Evolutionary conservation across 768 basidiomycete genomes (phyloP), one percentile per base, ranked within the genome.

Genomic region (Termitomyces sp.): DNA sequence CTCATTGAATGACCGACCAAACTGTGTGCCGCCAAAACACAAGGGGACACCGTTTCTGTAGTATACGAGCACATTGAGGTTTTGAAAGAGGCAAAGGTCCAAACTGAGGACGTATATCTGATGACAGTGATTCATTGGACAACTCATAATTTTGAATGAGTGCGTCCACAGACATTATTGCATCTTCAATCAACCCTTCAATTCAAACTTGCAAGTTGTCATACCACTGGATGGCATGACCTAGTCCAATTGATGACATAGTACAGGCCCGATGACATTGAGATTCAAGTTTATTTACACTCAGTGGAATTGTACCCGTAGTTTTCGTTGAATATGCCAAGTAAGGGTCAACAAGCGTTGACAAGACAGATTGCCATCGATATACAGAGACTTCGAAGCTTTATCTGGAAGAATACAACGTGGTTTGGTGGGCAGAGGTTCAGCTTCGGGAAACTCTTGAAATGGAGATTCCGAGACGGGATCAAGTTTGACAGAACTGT

Each of bases 1-100:
- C 64, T 63, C 53, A 10, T 58, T 48, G 12, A 66, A 50, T 4
- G 56, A 35, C 15, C 61, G 47, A 5, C 70, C 68, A 52, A 73
- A 75, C 42, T 72, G 11, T 12, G 33, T 33, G 1, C n/a, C n/a
- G n/a, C n/a, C n/a, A n/a, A n/a, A n/a, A n/a, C n/a, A n/a, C n/a
- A n/a, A n/a, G n/a, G n/a, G n/a, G n/a, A n/a, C n/a, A n/a, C n/a
- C n/a, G n/a, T n/a, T n/a, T n/a, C n/a, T n/a, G n/a, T n/a, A n/a
- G n/a, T n/a, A n/a, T n/a, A n/a, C n/a, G n/a, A n/a, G n/a, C n/a
- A n/a, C n/a, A n/a, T n/a, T n/a, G n/a, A n/a, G n/a, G n/a, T n/a
- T n/a, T n/a, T n/a, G n/a, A n/a, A n/a, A 33, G 5, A 33, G 33
- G 12, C 5, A n/a, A 13, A 5, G 33, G 33, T 33, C 33, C 33